These are phyloP conservation scores for Saccharomycopsis babjevae DNA, from an alignment of 805 yeast genomes.

Conservation along the genomic window DNA sequence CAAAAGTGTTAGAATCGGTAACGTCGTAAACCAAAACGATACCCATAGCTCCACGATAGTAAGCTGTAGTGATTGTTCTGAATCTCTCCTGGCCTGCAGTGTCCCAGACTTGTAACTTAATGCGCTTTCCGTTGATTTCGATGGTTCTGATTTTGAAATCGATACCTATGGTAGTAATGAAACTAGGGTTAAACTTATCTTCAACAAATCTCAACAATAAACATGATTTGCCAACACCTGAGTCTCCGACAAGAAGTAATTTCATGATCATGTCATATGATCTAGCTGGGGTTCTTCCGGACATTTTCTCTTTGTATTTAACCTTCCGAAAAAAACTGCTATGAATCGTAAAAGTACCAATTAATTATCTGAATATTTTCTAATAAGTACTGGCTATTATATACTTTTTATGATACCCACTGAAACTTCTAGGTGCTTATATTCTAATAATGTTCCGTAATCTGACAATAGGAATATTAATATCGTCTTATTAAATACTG, in stretches of 20 bases:
- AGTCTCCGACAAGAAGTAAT: constrained; percentile 86
- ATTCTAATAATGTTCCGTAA: no score
- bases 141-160: constrained; percentile 86
- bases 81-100: constrained; percentile 99
- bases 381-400: no score
- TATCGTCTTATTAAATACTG: no score
- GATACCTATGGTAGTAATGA: constrained; percentile 95
- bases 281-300: constrained; percentile 29
- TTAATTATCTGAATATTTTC: neutral
- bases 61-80: constrained; percentile 94
- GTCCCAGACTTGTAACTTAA: constrained; percentile 98
- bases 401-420: no score
- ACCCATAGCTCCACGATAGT: constrained; percentile 88
- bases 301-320: constrained; percentile 6
- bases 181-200: constrained; percentile 92
- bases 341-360: no score
- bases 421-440: no score
- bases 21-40: constrained; percentile 77
- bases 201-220: constrained; percentile 85
- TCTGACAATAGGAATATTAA: no score
- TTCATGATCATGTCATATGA: constrained; percentile 87
- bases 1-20: constrained; percentile 83
- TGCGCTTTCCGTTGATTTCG: constrained; percentile 93
- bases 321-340: neutral
- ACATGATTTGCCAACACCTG: constrained; percentile 87